Evolutionary conservation across 768 basidiomycete genomes (phyloP).

Genomic region (Kwoniella sp.): DNA sequence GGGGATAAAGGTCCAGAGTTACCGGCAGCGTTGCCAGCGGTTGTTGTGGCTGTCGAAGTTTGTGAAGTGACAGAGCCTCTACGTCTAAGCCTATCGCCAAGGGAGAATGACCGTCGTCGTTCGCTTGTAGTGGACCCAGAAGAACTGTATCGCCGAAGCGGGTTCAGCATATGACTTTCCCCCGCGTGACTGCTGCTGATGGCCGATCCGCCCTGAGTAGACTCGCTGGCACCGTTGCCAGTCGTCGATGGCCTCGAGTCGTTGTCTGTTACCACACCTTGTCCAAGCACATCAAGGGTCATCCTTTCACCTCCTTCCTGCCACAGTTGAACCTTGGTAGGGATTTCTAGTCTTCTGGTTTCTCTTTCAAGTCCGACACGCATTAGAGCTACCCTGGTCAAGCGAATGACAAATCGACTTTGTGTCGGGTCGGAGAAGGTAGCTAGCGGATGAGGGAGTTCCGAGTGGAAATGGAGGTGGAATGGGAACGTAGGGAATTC

Average conservation of each 20-base stretch:
- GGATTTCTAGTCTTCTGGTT: conserved; percentile 43
- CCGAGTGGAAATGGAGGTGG: conserved; percentile 48
- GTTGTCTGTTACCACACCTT: conserved; percentile 8
- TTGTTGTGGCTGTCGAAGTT: neutral
- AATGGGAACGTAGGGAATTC: conserved; percentile 43
- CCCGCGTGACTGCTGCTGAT: neutral
- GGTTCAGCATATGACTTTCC: neutral
- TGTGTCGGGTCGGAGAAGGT: conserved; percentile 44
- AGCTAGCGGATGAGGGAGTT: conserved; percentile 31
- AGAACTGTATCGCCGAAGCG: conserved; percentile 13
- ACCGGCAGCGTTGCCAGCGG: neutral
- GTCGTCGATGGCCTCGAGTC: neutral
- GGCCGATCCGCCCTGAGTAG: neutral
- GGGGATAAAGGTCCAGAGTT: neutral
- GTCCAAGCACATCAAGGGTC: conserved; percentile 14
- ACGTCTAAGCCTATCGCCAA: conserved; percentile 2
- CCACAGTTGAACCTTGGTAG: conserved; percentile 43
- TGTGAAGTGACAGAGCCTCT: neutral
- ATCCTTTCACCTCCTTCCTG: conserved; percentile 42
- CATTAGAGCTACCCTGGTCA: conserved; percentile 45
- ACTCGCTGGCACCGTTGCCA: neutral
- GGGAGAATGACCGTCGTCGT: conserved; percentile 10
- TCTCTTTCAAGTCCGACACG: conserved; percentile 42
- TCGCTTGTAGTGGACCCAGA: conserved; percentile 9
- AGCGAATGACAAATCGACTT: conserved; percentile 36